These are phyloP conservation scores for Trichoderma virens DNA, from an alignment of 495 filamentous ascomycete species.

Conservation along the genomic window DNA sequence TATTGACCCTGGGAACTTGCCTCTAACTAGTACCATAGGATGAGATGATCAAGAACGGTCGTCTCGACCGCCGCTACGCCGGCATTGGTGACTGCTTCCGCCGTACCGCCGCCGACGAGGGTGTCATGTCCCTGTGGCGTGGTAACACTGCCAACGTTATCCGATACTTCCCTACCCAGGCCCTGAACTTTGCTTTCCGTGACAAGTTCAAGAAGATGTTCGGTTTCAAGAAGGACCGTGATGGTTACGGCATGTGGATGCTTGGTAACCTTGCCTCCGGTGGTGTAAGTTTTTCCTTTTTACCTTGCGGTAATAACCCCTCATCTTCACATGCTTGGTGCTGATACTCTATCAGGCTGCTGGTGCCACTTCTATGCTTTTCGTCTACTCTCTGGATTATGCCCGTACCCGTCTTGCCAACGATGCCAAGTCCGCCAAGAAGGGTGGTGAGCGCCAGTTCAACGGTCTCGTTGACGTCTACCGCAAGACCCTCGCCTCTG, in stretches of 20 bases:
- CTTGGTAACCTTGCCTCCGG: conserved; percentile 98
- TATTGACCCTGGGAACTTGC: conserved; percentile 18
- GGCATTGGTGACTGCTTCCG: conserved; percentile 93
- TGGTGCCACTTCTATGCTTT: conserved; percentile 98
- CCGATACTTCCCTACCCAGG: conserved; percentile 99
- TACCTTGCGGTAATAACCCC: background rate
- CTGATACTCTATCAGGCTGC: conserved; percentile 56
- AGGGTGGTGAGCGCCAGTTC: conserved; percentile 97
- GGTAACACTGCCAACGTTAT: conserved; percentile 99
- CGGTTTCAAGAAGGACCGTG: conserved; percentile 99
- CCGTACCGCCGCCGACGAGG: conserved; percentile 78
- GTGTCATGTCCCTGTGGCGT: conserved; percentile 84
- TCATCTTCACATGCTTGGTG: background rate
- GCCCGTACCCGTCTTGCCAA: conserved; percentile 99
- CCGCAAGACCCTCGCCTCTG: conserved; percentile 98
- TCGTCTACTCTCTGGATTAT: conserved; percentile 99
- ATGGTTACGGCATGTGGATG: conserved; percentile 99
- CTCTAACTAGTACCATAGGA: conserved; percentile 52
- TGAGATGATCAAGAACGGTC: conserved; percentile 99
- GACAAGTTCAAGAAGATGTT: conserved; percentile 99
- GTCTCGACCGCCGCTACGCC: conserved; percentile 94
- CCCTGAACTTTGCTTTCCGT: conserved; percentile 99
- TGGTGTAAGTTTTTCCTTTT: conserved; percentile 68
- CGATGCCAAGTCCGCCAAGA: conserved; percentile 96
- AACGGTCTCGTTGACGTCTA: conserved; percentile 99